Conservation (phyloP, 1,284 basidiomycete species). For the Ceratobasidium sp. region DNA sequence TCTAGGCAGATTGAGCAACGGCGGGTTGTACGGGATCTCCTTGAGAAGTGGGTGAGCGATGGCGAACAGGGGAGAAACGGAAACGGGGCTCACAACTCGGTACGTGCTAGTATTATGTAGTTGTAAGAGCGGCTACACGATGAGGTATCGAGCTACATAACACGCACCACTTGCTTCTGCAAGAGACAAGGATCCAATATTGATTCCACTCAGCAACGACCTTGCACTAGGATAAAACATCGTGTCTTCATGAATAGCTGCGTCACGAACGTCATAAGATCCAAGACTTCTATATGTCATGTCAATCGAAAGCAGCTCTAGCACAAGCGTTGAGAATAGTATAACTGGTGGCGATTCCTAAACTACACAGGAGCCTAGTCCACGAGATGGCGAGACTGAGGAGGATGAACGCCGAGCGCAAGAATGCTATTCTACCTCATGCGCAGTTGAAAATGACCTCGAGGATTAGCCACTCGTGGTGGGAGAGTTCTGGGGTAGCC, state of each 20-base stretch:
- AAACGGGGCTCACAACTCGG: neutral
- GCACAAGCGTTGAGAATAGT: neutral
- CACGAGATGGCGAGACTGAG: neutral
- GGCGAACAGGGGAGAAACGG: too few relatives aligned
- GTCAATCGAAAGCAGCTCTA: neutral
- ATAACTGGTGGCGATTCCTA: too few relatives aligned
- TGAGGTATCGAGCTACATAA: neutral
- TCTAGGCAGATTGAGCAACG: conserved; percentile 22
- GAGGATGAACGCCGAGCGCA: neutral
- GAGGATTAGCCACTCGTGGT: conserved; percentile 2
- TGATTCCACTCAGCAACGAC: neutral
- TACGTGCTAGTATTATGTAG: neutral
- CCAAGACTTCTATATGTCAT: neutral
- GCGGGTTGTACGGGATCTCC: neutral
- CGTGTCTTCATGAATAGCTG: neutral
- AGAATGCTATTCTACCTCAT: neutral
- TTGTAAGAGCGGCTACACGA: neutral
- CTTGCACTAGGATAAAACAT: neutral
- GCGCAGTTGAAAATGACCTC: neutral
- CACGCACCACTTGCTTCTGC: neutral
- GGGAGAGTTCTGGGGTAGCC: neutral
- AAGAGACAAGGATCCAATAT: neutral
- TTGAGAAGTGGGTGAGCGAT: neutral
- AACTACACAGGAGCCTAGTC: too few relatives aligned
- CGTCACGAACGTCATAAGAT: neutral